phyloP scores from a whole-genome alignment of 208 protist genomes.

The Trichomonas gallinae region DNA sequence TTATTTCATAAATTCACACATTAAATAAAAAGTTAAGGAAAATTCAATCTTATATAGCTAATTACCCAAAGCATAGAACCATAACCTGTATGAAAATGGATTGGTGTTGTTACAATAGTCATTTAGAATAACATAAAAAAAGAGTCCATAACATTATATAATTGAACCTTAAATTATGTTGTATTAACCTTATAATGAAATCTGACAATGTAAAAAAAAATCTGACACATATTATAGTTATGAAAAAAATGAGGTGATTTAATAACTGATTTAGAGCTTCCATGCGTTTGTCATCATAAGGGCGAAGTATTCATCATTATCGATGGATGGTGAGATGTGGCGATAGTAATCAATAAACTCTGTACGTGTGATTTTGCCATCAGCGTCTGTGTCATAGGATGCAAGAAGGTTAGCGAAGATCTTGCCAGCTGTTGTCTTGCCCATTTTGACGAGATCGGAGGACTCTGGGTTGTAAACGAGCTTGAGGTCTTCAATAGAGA shows the following conservation, averaged over 20 bases:
- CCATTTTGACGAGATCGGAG: background rate
- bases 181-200: too few species aligned
- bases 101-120: too few species aligned
- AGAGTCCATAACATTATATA: too few species aligned
- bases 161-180: too few species aligned
- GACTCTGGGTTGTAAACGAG: background rate
- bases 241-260: background rate
- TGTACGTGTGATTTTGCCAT: background rate
- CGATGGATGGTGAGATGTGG: background rate
- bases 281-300: slow-evolving; percentile 4
- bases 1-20: too few species aligned
- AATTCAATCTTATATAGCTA: too few species aligned
- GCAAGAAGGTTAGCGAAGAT: background rate
- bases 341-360: slow-evolving; percentile 11
- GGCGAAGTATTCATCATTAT: background rate
- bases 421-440: background rate
- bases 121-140: too few species aligned
- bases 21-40: too few species aligned
- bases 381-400: background rate
- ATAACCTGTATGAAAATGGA: too few species aligned
- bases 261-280: background rate
- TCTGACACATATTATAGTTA: too few species aligned
- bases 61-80: too few species aligned
- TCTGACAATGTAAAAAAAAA: too few species aligned
- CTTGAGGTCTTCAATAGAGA: background rate